Base-by-base conservation (phyloP, 768 basidiomycete genomes). In the Pleurotus tuoliensis region DNA sequence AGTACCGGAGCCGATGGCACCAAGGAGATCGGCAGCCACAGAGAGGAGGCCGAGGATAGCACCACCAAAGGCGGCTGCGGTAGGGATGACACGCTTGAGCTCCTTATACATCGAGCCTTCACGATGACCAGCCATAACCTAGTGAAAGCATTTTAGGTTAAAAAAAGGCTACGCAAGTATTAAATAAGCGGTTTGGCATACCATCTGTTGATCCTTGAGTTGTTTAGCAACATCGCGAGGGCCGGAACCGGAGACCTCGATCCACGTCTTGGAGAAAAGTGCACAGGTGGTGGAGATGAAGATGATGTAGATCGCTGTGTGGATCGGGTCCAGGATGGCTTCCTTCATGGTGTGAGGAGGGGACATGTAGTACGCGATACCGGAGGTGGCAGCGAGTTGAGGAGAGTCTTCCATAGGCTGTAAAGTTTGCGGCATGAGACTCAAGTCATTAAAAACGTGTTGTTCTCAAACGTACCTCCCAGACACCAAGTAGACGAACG, bases 31-130 rank as follows among this genome's bases (percentile, higher is more conserved):
- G 3, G 97, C 95, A 9, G 85, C 80, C 54, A 99, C 95, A 7
- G 89, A 91, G 27, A 98, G 76, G 11, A 97, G 75, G 25, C 95
- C 96, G 11, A 98, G 87, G 58, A 94, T 92, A n/a, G 95, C 97
- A 38, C 96, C 96, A 44, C 97, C 96, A 60, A 98, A 92, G 0
- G 95, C 93, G 20, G 96, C 97, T 11, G 97, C 96, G 18, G 95
- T 98, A 1, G 97, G 97, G 61, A 99, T 97, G 59, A 98, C 90
- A 44, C 94, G 83, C 79, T 98, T 99, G 59, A 99, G 83, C 69
- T 98, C 97, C 77, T 98, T 99, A 81, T 98, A 99, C 92, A 98
- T 96, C 30, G 90, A 93, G 13, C 90, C 94, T 69, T 99, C 97
- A 63, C 94, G 89, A 71, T 98, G 95, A 57, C 92, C 85, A 3